phyloP scores from a whole-genome alignment of 805 yeast species.

The Starmerella kuoi region DNA sequence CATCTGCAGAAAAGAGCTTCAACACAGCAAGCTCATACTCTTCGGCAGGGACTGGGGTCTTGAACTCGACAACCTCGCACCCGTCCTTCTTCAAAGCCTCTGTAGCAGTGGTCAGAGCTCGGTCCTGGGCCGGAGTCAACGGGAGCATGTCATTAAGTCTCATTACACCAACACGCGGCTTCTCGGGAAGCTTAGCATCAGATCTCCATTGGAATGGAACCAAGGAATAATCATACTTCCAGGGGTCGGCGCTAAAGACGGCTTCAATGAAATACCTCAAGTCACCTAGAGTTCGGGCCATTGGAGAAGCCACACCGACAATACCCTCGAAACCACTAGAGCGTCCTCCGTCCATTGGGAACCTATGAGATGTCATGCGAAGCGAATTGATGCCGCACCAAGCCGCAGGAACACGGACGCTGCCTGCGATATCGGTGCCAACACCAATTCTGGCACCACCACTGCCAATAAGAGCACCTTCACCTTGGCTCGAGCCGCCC shows the following conservation, averaged over 20 bases:
- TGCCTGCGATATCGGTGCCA: constrained; percentile 49
- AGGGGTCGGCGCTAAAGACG: constrained; percentile 39
- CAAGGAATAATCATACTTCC: constrained; percentile 38
- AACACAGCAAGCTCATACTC: constrained; percentile 48
- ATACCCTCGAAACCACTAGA: constrained; percentile 36
- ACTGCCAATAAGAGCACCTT: constrained; percentile 36
- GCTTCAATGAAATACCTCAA: constrained; percentile 39
- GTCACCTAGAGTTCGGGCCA: constrained; percentile 39
- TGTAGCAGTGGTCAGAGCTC: constrained; percentile 31
- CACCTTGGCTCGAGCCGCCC: constrained; percentile 51
- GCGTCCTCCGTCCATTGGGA: constrained; percentile 35
- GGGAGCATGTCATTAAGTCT: constrained; percentile 38
- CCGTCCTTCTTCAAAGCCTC: constrained; percentile 36
- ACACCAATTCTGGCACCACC: constrained; percentile 42
- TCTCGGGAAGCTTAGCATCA: constrained; percentile 31
- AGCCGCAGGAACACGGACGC: constrained; percentile 44
- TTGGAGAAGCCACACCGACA: constrained; percentile 26
- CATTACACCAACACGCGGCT: constrained; percentile 39
- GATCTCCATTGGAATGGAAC: constrained; percentile 41
- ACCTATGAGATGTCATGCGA: constrained; percentile 38
- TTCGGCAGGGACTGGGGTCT: constrained; percentile 39
- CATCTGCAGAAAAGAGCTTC: constrained; percentile 39
- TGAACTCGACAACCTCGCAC: constrained; percentile 36
- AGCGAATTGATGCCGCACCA: constrained; percentile 42
- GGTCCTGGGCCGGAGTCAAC: constrained; percentile 39